Evolutionary conservation across 1,284 basidiomycete genomes (phyloP), one percentile per base, ranked within the genome.

Genomic region (Volvariella surrecta): DNA sequence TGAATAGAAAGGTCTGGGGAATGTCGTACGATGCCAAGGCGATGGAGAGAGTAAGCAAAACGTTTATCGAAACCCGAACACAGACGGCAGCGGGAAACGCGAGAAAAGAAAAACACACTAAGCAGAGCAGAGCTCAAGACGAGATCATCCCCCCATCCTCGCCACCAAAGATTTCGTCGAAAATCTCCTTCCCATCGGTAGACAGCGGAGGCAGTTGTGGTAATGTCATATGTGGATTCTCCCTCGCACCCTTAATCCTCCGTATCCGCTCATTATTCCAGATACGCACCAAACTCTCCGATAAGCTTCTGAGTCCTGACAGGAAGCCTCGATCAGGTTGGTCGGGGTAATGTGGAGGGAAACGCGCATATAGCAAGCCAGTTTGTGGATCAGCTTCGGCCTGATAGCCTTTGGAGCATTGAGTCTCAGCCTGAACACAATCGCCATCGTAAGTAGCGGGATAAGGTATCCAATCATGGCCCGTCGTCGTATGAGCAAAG

Each of bases 401-500:
- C 48, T 82, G 72, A 62, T 94, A 94, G 1, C 90, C 90, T 37
- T 42, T 42, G 13, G 34, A 35, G 8, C n/a, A 7, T 8, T 6
- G 8, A 35, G 13, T 16, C 15, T 35, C 34, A 11, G 50, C 66
- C 62, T 39, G 63, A 55, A 40, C 47, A 15, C n/a, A n/a, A n/a
- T 51, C 51, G 17, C 58, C 57, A 42, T 65, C 67, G 20, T 60
- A 56, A 17, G 67, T 61, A 3, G 71, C 60, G 2, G 81, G 73
- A 54, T 72, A 74, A 13, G 82, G 78, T 43, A 88, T 61, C 74
- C 92, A 98, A 62, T 99, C 96, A 37, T 76, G 73, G 4, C 95
- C 95, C 0, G 94, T 98, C 6, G 94, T 98, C 47, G 95, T 98
- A 61, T 98, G 95, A 4, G 95, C 96, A 67, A 99, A 99, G 64